Evolutionary conservation across 768 basidiomycete genomes (phyloP).

Genomic region (Termitomyces sp.): DNA sequence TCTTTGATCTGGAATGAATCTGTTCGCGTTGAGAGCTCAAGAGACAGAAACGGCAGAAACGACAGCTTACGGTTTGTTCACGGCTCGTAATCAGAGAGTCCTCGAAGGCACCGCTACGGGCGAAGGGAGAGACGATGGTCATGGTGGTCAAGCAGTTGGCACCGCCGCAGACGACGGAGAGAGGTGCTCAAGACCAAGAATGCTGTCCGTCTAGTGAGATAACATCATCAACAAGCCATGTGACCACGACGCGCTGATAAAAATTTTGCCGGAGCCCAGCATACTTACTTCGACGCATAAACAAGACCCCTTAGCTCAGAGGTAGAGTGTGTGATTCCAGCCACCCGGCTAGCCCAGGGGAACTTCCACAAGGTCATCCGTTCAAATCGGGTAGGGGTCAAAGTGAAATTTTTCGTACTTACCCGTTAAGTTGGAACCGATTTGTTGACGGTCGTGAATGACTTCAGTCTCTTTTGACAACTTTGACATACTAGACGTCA

Average conservation of each 20-base stretch:
- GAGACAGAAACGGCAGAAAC: slow-evolving; percentile 12
- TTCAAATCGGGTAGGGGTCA: neutral
- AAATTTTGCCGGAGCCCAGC: too few relatives aligned
- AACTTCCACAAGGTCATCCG: neutral
- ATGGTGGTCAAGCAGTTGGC: slow-evolving; percentile 16
- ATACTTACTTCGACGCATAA: too few relatives aligned
- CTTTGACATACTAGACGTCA: too few relatives aligned
- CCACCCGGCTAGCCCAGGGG: too few relatives aligned
- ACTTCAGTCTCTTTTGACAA: too few relatives aligned
- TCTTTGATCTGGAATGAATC: slow-evolving; percentile 76
- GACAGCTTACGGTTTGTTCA: slow-evolving; percentile 54
- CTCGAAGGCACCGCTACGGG: slow-evolving; percentile 58
- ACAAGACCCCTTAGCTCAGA: neutral
- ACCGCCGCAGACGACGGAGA: neutral
- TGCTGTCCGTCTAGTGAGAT: neutral
- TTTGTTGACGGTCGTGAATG: too few relatives aligned
- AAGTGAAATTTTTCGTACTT: neutral
- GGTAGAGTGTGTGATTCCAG: neutral
- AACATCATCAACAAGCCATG: neutral
- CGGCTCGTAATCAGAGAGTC: slow-evolving; percentile 48
- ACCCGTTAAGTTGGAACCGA: too few relatives aligned
- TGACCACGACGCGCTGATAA: neutral
- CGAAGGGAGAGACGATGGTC: slow-evolving; percentile 57
- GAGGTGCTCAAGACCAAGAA: neutral
- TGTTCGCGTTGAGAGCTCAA: slow-evolving; percentile 27